These are phyloP conservation scores for Cladophialophora immunda DNA, from an alignment of 2,329 filamentous ascomycete species.

Conservation along the genomic window DNA sequence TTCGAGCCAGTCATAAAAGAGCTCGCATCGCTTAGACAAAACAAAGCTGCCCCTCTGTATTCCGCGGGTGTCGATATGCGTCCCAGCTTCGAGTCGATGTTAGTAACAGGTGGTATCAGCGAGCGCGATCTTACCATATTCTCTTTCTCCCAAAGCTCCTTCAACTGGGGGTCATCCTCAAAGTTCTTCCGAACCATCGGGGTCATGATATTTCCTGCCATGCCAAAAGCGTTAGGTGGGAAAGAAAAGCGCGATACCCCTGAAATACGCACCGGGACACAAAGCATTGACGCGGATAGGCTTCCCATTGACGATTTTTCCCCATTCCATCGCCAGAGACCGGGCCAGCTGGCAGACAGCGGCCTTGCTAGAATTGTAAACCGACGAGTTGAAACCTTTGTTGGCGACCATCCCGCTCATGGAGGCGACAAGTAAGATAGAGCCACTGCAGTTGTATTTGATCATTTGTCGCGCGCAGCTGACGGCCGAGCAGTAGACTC, in stretches of 20 bases:
- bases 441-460: slow-evolving; percentile 64
- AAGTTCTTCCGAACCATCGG: slow-evolving; percentile 87
- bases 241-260: not conserved
- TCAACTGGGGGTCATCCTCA: slow-evolving; percentile 72
- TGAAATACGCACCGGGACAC: slow-evolving; percentile 54
- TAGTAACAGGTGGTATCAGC: too few relatives aligned
- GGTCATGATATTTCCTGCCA: slow-evolving; percentile 57
- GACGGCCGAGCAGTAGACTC: slow-evolving; percentile 39
- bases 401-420: slow-evolving; percentile 71
- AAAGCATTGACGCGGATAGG: slow-evolving; percentile 63
- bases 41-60: slow-evolving; percentile 66
- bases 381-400: slow-evolving; percentile 47
- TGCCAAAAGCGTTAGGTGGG: not conserved
- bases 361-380: slow-evolving; percentile 56
- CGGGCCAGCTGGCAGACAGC: slow-evolving; percentile 53
- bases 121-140: slow-evolving; percentile 59
- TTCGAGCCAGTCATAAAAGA: slow-evolving; percentile 63
- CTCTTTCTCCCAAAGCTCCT: slow-evolving; percentile 53
- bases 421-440: slow-evolving; percentile 69
- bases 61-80: slow-evolving; percentile 73
- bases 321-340: slow-evolving; percentile 56
- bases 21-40: slow-evolving; percentile 59
- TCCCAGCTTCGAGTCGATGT: slow-evolving; percentile 46
- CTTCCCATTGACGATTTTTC: slow-evolving; percentile 46
- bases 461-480: slow-evolving; percentile 73